These are phyloP conservation scores for Peronospora belbahrii DNA, from an alignment of 352 stramenopile species.

Conservation along the genomic window DNA sequence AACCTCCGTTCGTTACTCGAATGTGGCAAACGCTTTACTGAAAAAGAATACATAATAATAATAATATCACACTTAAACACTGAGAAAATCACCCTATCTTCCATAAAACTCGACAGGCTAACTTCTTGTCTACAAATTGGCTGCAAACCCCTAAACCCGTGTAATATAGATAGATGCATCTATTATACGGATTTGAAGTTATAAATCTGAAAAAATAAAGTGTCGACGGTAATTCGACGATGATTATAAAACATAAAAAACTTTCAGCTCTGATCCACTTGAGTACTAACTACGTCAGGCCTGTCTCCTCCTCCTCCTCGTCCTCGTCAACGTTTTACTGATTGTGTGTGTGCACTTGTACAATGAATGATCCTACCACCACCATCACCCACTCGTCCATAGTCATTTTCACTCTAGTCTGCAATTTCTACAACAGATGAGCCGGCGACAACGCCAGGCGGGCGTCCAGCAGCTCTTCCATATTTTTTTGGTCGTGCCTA, in stretches of 20 bases:
- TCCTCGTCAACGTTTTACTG: too few relatives aligned
- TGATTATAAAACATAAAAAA: not conserved
- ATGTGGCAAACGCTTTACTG: constrained; percentile 8
- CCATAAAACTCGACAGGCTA: constrained; percentile 25
- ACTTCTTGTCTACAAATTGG: too few relatives aligned
- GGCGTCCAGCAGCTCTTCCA: constrained; percentile 21
- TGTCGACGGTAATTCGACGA: constrained; percentile 4
- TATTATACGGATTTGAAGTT: not conserved
- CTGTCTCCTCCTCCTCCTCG: constrained; percentile 13
- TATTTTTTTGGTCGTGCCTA: constrained; percentile 16
- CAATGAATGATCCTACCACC: too few relatives aligned
- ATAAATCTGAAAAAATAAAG: not conserved
- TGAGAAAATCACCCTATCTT: too few relatives aligned
- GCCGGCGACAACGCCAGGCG: constrained; percentile 2
- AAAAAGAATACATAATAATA: too few relatives aligned
- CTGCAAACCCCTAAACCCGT: too few relatives aligned
- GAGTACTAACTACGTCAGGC: constrained; percentile 2
- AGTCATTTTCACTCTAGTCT: constrained; percentile 1
- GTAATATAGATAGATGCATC: not conserved
- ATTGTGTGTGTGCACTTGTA: too few relatives aligned
- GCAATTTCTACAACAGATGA: constrained; percentile 8
- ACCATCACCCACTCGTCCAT: too few relatives aligned
- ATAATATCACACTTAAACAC: too few relatives aligned
- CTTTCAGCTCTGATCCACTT: too few relatives aligned
- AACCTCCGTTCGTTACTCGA: not conserved